Evolutionary conservation across 768 basidiomycete genomes (phyloP).

Genomic region (Coprinopsis strossmayeri): DNA sequence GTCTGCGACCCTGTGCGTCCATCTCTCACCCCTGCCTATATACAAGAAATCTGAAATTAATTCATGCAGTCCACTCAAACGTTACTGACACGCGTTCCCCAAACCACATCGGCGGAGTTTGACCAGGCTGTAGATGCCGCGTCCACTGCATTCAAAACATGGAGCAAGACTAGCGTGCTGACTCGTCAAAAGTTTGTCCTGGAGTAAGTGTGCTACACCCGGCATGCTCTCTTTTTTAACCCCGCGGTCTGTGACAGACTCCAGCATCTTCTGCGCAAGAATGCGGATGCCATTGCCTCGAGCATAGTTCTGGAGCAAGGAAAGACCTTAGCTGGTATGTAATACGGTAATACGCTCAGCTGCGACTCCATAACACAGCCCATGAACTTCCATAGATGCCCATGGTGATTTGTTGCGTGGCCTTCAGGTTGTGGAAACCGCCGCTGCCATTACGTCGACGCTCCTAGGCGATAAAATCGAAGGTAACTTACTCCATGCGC

Average conservation of each 20-base stretch:
- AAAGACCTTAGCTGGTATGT: constrained; percentile 77
- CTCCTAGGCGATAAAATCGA: constrained; percentile 91
- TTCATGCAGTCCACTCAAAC: constrained; percentile 77
- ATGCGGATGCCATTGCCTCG: constrained; percentile 78
- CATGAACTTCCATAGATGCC: constrained; percentile 52
- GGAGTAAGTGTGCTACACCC: constrained; percentile 52
- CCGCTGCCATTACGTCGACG: constrained; percentile 74
- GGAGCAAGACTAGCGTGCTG: constrained; percentile 82
- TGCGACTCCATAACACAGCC: constrained; percentile 1
- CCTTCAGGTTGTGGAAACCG: constrained; percentile 81
- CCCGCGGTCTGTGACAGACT: constrained; percentile 48
- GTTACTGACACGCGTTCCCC: constrained; percentile 81
- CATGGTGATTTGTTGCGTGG: constrained; percentile 93
- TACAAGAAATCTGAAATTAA: too few species aligned
- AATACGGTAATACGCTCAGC: not conserved
- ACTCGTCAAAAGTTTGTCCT: constrained; percentile 83
- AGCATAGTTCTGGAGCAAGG: constrained; percentile 96
- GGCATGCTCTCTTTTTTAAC: constrained; percentile 1
- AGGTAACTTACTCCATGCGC: constrained; percentile 40
- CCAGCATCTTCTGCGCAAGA: constrained; percentile 78
- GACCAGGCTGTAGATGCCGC: constrained; percentile 79
- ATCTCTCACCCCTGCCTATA: too few species aligned
- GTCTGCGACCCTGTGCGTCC: constrained; percentile 74
- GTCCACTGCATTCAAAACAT: constrained; percentile 78
- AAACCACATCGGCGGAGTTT: constrained; percentile 80